Evolutionary conservation across 2,329 filamentous ascomycete species (phyloP).

Genomic region (Geoglossum cookeanum): DNA sequence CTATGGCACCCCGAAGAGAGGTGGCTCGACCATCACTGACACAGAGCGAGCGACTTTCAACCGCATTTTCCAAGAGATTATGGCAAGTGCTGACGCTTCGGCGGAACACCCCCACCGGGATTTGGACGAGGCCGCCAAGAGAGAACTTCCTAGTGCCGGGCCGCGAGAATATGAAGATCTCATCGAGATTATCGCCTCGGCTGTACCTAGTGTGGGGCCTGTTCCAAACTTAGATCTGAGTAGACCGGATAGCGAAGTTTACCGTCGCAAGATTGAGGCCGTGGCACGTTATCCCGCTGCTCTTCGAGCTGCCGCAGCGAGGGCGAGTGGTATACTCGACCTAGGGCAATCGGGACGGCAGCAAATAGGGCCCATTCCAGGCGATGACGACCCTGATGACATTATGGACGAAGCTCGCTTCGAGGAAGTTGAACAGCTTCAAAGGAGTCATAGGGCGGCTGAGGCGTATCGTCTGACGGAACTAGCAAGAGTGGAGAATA

Average conservation of each 20-base stretch:
- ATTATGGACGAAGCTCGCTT: neutral
- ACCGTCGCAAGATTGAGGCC: neutral
- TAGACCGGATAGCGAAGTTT: neutral
- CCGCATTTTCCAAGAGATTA: constrained; percentile 5
- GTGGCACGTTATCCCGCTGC: constrained; percentile 1
- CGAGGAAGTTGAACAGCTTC: constrained; percentile 15
- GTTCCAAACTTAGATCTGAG: neutral
- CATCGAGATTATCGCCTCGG: neutral
- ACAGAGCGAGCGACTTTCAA: constrained; percentile 3
- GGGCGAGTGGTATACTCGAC: neutral
- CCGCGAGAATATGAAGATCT: neutral
- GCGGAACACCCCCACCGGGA: neutral
- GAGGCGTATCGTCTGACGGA: constrained; percentile 19
- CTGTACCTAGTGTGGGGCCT: neutral
- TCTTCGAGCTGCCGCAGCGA: constrained; percentile 2
- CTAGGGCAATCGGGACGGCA: neutral
- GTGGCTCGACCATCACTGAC: constrained; percentile 2
- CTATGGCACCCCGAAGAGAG: neutral
- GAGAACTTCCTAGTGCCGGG: neutral
- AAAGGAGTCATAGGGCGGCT: neutral
- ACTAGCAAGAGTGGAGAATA: constrained; percentile 30
- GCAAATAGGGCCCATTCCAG: neutral
- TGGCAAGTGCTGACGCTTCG: neutral
- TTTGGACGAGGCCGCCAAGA: neutral
- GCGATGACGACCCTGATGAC: neutral